Base-by-base conservation (phyloP, 306 rosid species). In the Prinsepia uniflora region DNA sequence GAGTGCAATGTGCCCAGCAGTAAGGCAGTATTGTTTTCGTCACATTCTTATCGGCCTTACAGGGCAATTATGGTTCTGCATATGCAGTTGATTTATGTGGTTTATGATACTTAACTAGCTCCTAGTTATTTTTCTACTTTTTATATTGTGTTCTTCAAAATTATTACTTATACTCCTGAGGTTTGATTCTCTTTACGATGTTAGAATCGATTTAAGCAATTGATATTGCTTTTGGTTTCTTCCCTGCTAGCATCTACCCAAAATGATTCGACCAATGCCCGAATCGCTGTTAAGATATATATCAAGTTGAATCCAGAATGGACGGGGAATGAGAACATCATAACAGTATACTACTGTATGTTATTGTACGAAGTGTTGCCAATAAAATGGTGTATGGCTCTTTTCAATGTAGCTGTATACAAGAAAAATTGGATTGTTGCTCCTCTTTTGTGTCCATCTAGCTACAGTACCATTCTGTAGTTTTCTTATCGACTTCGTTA, bases 1-100 rank as follows among this genome's bases (percentile, higher is more conserved):
- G 86, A 13, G 86, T 89, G 73, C 96, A 85, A 63, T 89, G 92
- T 75, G 89, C 92, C 49, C 92, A 89, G 73, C 92, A 86, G 85
- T 89, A 68, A 81, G 44, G 67, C 47, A 19, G 3, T 24, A 15
- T 49, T 1, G 45, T 43, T 56, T 39, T 75, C 56, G 77, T 64
- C 53, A 36, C 7, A 24, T 24, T 49, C 54, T 13, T 42, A 5
- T n/a, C 34, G 5, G 1, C 12, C 34, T 18, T 63, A 42, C 19
- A 19, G 68, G 50, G 68, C 11, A 19, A 24, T 20, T 64, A 24
- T 61, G 45, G 47, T 43, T 19, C 9, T 10, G 15, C 61, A 20
- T 22, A 58, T 58, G 41, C 19, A 6, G 42, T 14, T 45, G 13
- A 20, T 3, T 12, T 45, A 24, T 14, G 20, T 45, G 19, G 7